Conservation (phyloP, 257 asterid species). For the Nyctanthes arbortristis region DNA sequence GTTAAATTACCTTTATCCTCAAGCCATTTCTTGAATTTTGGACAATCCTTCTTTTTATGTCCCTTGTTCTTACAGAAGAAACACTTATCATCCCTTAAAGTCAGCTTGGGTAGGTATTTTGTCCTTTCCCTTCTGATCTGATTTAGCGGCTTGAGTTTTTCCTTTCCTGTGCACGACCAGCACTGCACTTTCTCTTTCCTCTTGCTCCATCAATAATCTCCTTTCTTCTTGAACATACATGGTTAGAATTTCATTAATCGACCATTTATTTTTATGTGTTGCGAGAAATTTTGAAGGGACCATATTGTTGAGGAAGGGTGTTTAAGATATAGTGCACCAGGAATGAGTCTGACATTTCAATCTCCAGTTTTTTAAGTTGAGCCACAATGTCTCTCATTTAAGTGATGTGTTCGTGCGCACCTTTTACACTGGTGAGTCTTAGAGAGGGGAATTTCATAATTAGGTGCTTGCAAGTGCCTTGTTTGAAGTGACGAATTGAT, state of each 20-base stretch:
- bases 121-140: not conserved
- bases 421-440: not conserved
- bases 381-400: not conserved
- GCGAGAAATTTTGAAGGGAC: not conserved
- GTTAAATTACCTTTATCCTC: not conserved
- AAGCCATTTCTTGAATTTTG: not conserved
- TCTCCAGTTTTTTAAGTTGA: not conserved
- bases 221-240: too few relatives aligned
- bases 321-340: conserved; percentile 2
- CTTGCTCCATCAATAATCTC: not conserved
- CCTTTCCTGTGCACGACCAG: not conserved
- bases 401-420: not conserved
- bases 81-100: too few relatives aligned
- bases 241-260: too few relatives aligned
- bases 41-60: too few relatives aligned
- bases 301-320: not conserved
- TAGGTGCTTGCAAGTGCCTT: too few relatives aligned
- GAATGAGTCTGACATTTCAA: not conserved
- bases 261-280: not conserved
- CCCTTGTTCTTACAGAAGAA: too few relatives aligned
- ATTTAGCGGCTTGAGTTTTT: not conserved
- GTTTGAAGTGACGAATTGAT: too few relatives aligned
- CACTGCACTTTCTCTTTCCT: not conserved
- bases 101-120: not conserved
- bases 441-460: too few relatives aligned